phyloP scores from a whole-genome alignment of 2,329 filamentous ascomycete species.

The Epichloe festucae region DNA sequence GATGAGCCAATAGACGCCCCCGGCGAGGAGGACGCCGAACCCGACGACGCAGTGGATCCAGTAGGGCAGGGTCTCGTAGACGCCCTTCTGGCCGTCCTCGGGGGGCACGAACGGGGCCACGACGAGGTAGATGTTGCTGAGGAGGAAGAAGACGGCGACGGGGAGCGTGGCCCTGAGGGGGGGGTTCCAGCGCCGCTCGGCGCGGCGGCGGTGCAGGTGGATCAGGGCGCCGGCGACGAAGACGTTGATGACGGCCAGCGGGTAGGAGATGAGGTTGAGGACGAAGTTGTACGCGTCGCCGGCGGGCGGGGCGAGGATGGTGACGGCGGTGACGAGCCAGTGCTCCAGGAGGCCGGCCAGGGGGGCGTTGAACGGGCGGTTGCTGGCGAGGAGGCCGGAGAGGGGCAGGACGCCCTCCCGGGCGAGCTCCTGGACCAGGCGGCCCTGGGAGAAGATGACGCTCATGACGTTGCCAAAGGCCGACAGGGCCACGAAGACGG shows the following conservation, averaged over 20 bases:
- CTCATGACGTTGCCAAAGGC: slow-evolving; percentile 55
- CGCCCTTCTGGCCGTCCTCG: slow-evolving; percentile 35
- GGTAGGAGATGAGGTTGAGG: slow-evolving; percentile 51
- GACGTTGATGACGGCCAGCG: slow-evolving; percentile 44
- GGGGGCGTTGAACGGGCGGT: slow-evolving; percentile 49
- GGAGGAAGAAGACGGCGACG: slow-evolving; percentile 43
- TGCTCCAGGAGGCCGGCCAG: slow-evolving; percentile 49
- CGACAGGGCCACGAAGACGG: slow-evolving; percentile 53
- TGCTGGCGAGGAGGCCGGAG: slow-evolving; percentile 49
- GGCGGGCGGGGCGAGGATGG: slow-evolving; percentile 53
- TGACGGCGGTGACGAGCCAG: slow-evolving; percentile 50
- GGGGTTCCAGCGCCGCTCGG: slow-evolving; percentile 36
- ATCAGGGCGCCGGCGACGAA: slow-evolving; percentile 41
- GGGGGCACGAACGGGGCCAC: slow-evolving; percentile 48
- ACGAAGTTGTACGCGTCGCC: slow-evolving; percentile 55
- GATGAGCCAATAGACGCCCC: slow-evolving; percentile 42
- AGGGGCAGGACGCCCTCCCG: slow-evolving; percentile 57
- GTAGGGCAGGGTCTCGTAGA: slow-evolving; percentile 42
- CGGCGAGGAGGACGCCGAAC: slow-evolving; percentile 37
- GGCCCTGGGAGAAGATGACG: slow-evolving; percentile 56
- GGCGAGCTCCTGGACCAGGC: slow-evolving; percentile 52
- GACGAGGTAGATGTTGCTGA: slow-evolving; percentile 48
- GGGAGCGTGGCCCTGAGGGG: slow-evolving; percentile 42
- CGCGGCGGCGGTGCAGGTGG: slow-evolving; percentile 37
- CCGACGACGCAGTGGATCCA: slow-evolving; percentile 46